Conservation (phyloP, 2,329 filamentous ascomycete species). For the Stromatinia cepivora region DNA sequence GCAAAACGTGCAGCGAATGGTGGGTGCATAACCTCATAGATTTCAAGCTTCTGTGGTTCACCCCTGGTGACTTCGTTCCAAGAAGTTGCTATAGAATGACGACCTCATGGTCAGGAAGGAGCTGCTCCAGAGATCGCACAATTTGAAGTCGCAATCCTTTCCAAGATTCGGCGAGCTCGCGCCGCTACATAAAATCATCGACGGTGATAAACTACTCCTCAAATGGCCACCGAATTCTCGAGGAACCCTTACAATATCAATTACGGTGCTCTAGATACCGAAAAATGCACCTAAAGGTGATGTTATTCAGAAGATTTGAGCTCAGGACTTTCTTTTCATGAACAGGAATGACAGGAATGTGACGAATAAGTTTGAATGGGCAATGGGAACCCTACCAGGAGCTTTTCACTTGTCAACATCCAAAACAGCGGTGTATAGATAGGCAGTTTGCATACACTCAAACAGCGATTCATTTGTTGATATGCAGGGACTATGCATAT, state of each 20-base stretch:
- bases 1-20: not conserved
- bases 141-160: not conserved
- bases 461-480: not conserved
- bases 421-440: not conserved
- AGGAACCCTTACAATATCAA: not conserved
- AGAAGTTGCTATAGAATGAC: not conserved
- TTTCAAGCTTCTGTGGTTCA: not conserved
- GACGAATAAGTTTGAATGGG: not conserved
- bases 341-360: not conserved
- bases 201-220: not conserved
- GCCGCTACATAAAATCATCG: not conserved
- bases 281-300: not conserved
- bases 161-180: not conserved
- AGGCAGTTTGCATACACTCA: not conserved
- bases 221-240: not conserved
- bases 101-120: not conserved
- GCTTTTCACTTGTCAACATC: not conserved
- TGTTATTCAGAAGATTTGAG: not conserved
- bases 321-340: not conserved
- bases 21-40: not conserved
- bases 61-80: not conserved
- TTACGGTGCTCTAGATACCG: not conserved
- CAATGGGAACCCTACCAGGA: not conserved
- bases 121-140: not conserved
- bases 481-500: not conserved